Percentiles rank a stretch among this genome's conserved stretches.
Evolutionary conservation across 345 rosid genomes (phyloP).

Genomic region (Corchorus capsularis): DNA sequence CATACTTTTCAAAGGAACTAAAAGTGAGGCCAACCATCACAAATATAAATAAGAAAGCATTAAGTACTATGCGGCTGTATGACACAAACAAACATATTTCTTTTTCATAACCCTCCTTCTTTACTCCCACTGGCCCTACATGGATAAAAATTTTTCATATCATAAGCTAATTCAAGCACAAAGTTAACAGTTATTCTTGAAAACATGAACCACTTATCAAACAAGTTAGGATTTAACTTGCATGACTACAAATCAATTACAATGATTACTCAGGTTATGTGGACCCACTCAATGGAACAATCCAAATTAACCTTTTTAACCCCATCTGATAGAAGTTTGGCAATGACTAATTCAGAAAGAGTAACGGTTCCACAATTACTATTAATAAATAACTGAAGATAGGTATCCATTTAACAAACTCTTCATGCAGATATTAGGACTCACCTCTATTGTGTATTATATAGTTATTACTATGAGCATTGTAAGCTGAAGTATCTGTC

Average conservation of each 20-base stretch:
- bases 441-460: constrained; percentile 3
- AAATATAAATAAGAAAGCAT: not conserved
- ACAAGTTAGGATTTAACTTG: not conserved
- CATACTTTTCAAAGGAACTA: constrained; percentile 1
- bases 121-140: not conserved
- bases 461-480: no score
- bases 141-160: not conserved
- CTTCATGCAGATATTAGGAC: not conserved
- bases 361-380: constrained; percentile 1
- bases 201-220: not conserved
- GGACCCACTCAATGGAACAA: not conserved
- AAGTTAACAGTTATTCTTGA: not conserved
- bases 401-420: not conserved
- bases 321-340: not conserved
- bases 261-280: not conserved
- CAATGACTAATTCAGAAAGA: not conserved
- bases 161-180: constrained; percentile 9
- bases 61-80: not conserved
- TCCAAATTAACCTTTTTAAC: constrained; percentile 1
- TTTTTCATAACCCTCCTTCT: not conserved
- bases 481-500: not conserved
- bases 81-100: not conserved
- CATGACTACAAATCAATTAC: not conserved
- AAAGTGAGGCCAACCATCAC: not conserved
- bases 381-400: not conserved